Base-by-base conservation (phyloP, 805 yeast species). In the Wickerhamiella occidentalis region DNA sequence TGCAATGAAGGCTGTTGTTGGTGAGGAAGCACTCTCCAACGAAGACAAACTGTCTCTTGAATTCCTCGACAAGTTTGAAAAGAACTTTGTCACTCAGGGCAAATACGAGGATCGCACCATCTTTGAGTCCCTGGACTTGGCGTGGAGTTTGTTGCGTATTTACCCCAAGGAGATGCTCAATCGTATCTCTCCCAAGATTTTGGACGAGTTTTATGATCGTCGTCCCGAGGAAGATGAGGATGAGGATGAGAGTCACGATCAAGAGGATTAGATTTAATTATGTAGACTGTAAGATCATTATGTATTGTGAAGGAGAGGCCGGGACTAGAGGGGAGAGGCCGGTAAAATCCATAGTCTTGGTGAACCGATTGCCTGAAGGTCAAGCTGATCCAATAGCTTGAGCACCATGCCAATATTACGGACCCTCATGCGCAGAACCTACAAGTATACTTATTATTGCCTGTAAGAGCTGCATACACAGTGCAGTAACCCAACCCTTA, bases 1-100 rank as follows among this genome's bases (percentile, higher is more conserved):
- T 46, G 96, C 98, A 60, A 92, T 92, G 99, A 92, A 92, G 73
- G 95, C 98, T 12, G 99, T 92, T 58, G 99, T 92, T 60, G 99
- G 99, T 79, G 99, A 92, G 71, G 99, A 92, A 71, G 98, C 99
- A 30, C 75, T 92, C 63, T 87, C 96, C 29, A 85, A 85, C 56
- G 99, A 92, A 69, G 99, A 92, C 71, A 94, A 94, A 72, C 76
- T 92, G 57, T 92, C 98, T 2, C 77, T 92, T 64, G 99, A 92
- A 73, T 92, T 92, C 67, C 79, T 92, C 72, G 98, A 94, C 67
- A 92, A 92, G 73, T 92, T 92, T 61, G 99, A 92, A 71, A 86
- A 85, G 76, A 83, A 90, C 48, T 94, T 94, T 63, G 86, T 92
- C 61, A 64, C 87, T 43, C 99, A 92, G 73, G 97, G 97, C 67